phyloP scores from a whole-genome alignment of 208 protist genomes.

The Wallacemonas collosoma region DNA sequence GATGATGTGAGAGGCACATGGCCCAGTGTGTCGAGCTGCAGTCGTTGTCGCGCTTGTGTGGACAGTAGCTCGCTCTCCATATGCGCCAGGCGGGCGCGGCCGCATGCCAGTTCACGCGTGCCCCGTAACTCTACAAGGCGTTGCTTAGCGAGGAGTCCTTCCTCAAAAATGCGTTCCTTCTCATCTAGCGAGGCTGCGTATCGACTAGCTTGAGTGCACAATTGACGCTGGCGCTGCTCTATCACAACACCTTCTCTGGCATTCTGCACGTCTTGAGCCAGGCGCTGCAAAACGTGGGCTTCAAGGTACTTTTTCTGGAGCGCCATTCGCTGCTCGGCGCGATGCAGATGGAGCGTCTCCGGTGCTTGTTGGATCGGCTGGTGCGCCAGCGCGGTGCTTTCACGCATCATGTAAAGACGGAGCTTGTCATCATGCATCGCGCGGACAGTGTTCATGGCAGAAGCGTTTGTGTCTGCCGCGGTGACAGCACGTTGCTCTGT shows the following conservation, averaged over 20 bases:
- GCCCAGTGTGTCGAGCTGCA: constrained; percentile 34
- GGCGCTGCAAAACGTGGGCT: constrained; percentile 25
- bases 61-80: constrained; percentile 63
- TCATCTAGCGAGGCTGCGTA: constrained; percentile 1
- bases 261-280: constrained; percentile 8
- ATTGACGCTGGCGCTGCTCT: constrained; percentile 8
- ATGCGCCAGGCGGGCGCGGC: constrained; percentile 35
- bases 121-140: constrained; percentile 8
- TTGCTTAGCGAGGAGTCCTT: constrained; percentile 17
- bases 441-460: constrained; percentile 24
- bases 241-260: background rate
- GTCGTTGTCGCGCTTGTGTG: constrained; percentile 44
- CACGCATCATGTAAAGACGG: constrained; percentile 28
- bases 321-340: constrained; percentile 39
- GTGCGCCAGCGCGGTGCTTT: constrained; percentile 30
- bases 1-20: constrained; percentile 26
- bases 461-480: constrained; percentile 19
- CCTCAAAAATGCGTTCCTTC: constrained; percentile 21
- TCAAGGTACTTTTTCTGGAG: constrained; percentile 35
- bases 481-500: constrained; percentile 14
- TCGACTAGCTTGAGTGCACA: background rate
- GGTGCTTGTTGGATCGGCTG: constrained; percentile 39
- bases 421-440: constrained; percentile 49
- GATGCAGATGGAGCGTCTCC: constrained; percentile 25
- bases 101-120: constrained; percentile 15